These are phyloP conservation scores for Nakazawaea wyomingensis DNA, from an alignment of 805 yeast species.

Conservation along the genomic window DNA sequence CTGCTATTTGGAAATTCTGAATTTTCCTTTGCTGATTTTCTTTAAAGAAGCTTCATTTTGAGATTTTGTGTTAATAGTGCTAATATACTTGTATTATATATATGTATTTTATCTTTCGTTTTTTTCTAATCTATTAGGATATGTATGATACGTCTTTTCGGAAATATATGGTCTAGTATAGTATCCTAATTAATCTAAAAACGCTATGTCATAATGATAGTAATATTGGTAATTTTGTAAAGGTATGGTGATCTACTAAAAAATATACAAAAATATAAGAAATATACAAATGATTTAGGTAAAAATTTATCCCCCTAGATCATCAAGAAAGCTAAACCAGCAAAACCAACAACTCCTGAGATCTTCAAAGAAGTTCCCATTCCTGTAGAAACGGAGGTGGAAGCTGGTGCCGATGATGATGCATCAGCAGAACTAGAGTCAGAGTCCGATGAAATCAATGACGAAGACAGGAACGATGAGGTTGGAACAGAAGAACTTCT, in stretches of 20 bases:
- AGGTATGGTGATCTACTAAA: too few relatives aligned
- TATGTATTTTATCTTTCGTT: not conserved
- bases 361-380: not conserved
- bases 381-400: slow-evolving; percentile 1
- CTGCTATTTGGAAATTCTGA: slow-evolving; percentile 7
- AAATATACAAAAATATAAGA: too few relatives aligned
- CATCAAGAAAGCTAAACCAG: slow-evolving; percentile 4
- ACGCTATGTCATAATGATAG: too few relatives aligned
- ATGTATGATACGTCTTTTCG: too few relatives aligned
- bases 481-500: not conserved
- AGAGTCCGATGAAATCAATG: not conserved
- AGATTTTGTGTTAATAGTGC: too few relatives aligned
- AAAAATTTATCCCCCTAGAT: too few relatives aligned
- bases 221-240: too few relatives aligned
- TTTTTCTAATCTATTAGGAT: too few relatives aligned
- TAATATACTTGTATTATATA: not conserved
- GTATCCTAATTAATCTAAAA: too few relatives aligned
- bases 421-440: not conserved
- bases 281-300: too few relatives aligned
- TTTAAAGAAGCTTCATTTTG: too few relatives aligned
- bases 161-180: too few relatives aligned
- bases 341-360: not conserved
- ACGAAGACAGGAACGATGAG: not conserved
- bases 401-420: not conserved
- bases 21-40: slow-evolving; percentile 1